Percentiles rank a stretch among this genome's conserved stretches.
Conservation (phyloP, 768 basidiomycete species). For the Scleroderma bovista region DNA sequence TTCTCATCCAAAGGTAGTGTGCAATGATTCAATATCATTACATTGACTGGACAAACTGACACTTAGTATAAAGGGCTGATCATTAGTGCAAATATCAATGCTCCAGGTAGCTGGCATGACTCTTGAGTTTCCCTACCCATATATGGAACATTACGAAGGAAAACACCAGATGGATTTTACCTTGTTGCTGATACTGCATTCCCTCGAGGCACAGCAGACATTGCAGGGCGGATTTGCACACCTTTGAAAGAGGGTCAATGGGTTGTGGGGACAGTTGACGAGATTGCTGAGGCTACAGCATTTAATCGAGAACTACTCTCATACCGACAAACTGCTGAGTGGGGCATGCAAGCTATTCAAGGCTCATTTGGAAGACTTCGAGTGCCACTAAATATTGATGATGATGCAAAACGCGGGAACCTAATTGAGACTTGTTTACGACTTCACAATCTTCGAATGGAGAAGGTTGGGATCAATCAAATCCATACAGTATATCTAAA, state of each 20-base stretch:
- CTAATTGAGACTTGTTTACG: constrained; percentile 34
- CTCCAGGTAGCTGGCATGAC: constrained; percentile 48
- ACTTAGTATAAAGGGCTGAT: constrained; percentile 28
- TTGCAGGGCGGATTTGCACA: constrained; percentile 31
- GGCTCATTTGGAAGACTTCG: constrained; percentile 42
- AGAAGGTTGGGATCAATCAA: constrained; percentile 37
- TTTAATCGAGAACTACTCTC: constrained; percentile 38
- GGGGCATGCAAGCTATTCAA: constrained; percentile 43
- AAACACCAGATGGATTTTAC: constrained; percentile 38
- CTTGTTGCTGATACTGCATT: constrained; percentile 44
- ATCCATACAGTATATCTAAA: constrained; percentile 38
- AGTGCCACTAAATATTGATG: constrained; percentile 34
- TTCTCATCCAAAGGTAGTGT: constrained; percentile 28
- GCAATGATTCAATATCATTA: background rate
- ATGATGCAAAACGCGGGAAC: constrained; percentile 17
- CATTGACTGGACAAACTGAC: too few species aligned
- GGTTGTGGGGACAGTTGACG: constrained; percentile 6
- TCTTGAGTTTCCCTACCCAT: constrained; percentile 35
- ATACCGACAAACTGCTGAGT: constrained; percentile 45
- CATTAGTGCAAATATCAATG: constrained; percentile 32
- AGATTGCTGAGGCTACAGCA: constrained; percentile 17
- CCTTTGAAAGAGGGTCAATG: constrained; percentile 33
- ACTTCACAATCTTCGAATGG: constrained; percentile 31
- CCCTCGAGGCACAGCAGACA: constrained; percentile 29
- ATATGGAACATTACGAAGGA: constrained; percentile 28